Evolutionary conservation across 2,329 filamentous ascomycete genomes (phyloP).

Genomic region (Pochonia chlamydosporia): DNA sequence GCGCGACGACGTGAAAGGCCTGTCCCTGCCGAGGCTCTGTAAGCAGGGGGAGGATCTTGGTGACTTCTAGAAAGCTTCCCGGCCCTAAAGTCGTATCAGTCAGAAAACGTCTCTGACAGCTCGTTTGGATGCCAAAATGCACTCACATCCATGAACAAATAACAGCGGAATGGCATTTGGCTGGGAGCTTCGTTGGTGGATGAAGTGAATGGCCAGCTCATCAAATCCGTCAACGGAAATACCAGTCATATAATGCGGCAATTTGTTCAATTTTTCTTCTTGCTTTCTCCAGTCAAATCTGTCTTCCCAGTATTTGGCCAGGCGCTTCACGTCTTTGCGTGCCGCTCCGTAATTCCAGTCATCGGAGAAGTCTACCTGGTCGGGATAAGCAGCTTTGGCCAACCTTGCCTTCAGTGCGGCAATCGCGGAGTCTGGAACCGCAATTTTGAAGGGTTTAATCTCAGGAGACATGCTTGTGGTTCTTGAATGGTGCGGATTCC

Average conservation of each 20-base stretch:
- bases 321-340: conserved; percentile 25
- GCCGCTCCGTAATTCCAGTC: conserved; percentile 26
- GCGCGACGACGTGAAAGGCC: conserved; percentile 52
- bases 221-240: conserved; percentile 53
- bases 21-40: conserved; percentile 25
- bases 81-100: conserved; percentile 38
- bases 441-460: conserved; percentile 29
- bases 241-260: conserved; percentile 51
- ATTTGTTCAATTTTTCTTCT: conserved; percentile 51
- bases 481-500: too few species aligned
- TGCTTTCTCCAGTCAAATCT: conserved; percentile 58
- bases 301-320: conserved; percentile 29
- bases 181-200: conserved; percentile 49
- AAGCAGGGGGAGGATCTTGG: conserved; percentile 52
- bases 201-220: conserved; percentile 55
- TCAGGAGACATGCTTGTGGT: background rate
- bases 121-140: background rate
- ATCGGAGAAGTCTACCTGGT: conserved; percentile 25
- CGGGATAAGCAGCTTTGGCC: conserved; percentile 20
- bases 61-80: conserved; percentile 62
- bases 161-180: conserved; percentile 56
- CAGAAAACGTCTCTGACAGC: background rate
- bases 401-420: conserved; percentile 25
- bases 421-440: conserved; percentile 25
- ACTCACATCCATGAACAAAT: conserved; percentile 33